phyloP scores from a whole-genome alignment of 2,329 filamentous ascomycete genomes.

The Myriangium duriaei region DNA sequence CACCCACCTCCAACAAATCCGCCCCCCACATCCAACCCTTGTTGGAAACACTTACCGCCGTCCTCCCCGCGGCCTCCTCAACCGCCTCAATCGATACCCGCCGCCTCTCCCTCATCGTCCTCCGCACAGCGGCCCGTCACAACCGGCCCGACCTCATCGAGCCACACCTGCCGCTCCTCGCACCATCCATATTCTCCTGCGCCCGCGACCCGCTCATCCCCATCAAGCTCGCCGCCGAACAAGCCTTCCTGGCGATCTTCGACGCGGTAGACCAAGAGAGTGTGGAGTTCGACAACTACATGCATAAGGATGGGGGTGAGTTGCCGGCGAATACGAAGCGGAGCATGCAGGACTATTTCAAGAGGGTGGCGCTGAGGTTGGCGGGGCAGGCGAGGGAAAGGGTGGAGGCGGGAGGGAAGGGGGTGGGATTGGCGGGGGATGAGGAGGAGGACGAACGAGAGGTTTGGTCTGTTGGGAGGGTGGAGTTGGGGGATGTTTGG shows the following conservation, averaged over 20 bases:
- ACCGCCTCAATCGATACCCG: slow-evolving; percentile 72
- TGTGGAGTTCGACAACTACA: slow-evolving; percentile 82
- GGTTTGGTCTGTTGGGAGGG: slow-evolving; percentile 87
- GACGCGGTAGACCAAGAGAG: slow-evolving; percentile 77
- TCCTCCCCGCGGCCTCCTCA: slow-evolving; percentile 49
- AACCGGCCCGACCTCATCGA: slow-evolving; percentile 63
- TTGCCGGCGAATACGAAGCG: slow-evolving; percentile 64
- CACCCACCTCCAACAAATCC: slow-evolving; percentile 48
- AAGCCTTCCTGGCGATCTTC: slow-evolving; percentile 85
- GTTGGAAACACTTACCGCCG: slow-evolving; percentile 62
- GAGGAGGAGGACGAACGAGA: slow-evolving; percentile 91
- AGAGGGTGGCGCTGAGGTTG: slow-evolving; percentile 72
- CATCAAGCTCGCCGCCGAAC: slow-evolving; percentile 88
- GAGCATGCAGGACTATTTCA: slow-evolving; percentile 95
- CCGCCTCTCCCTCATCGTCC: slow-evolving; percentile 71
- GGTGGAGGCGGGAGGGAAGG: slow-evolving; percentile 71
- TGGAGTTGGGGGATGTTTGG: slow-evolving; percentile 58
- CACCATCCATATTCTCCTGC: slow-evolving; percentile 72
- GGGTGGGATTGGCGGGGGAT: slow-evolving; percentile 75
- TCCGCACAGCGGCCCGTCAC: slow-evolving; percentile 70
- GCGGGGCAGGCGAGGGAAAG: slow-evolving; percentile 81
- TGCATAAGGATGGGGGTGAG: slow-evolving; percentile 52
- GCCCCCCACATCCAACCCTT: slow-evolving; percentile 70
- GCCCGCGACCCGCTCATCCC: slow-evolving; percentile 89
- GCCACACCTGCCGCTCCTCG: slow-evolving; percentile 69